Base-by-base conservation (phyloP, 495 filamentous ascomycete species). In the Tuber borchii region DNA sequence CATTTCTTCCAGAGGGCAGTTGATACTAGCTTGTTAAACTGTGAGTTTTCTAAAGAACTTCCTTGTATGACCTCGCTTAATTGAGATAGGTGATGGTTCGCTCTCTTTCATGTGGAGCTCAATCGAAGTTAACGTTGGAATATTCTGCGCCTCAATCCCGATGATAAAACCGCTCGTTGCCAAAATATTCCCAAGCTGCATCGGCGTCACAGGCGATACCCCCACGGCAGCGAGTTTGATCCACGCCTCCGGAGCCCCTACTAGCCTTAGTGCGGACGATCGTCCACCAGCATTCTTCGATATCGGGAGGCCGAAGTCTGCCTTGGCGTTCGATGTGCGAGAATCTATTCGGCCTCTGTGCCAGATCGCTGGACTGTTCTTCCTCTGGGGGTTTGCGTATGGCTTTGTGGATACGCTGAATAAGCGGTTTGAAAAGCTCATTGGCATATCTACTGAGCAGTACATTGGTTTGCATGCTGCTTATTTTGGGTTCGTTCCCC, bases 61-160 rank as follows among this genome's bases (percentile, higher is more conserved):
- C 44, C 70, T 42, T 16, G 40, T 73, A 69, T 17, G 69, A 48
- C 31, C 22, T 69, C 20, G 83, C 85, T 51, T 88, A 65, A 65
- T 88, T 77, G 83, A 84, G 82, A 91, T 72, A 77, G 76, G 89
- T 91, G 92, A 93, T 83, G 93, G 91, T 5, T 92, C 93, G 6
- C 83, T 93, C 2, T 91, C 93, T 0, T 92, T 96, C 82, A 93
- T 97, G 91, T 97, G 93, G 94, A 94, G 92, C 26, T 92, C 90
- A 14, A 88, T 97, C 76, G 94, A 97, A 83, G 93, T 97, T 83
- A 94, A 97, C 79, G 86, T 93, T 12, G 93, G 93, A 12, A 92
- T 97, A 74, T 91, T 94, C 65, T 95, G 92, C 75, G 94, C 90
- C 70, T 97, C 93, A 79, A 90, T 97, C 42, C 94, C 94, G 20